A percentile compares a stretch with the other conserved stretches of the same genome.
These are phyloP conservation scores for Kazachstania kunashirensis DNA, from an alignment of 805 yeast species.

Conservation along the genomic window DNA sequence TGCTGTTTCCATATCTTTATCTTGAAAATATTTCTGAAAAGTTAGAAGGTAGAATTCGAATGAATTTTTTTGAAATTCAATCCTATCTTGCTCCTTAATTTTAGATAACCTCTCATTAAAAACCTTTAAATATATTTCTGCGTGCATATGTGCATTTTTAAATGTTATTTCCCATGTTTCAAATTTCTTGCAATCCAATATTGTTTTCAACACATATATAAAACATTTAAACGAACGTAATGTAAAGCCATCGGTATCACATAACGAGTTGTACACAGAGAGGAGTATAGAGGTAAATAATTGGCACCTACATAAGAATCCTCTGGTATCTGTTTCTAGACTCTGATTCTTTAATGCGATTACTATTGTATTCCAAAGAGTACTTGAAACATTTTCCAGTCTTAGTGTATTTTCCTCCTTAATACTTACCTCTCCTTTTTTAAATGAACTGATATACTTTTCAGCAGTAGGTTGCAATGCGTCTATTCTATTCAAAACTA, in stretches of 20 bases:
- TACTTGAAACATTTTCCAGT: slow-evolving; percentile 27
- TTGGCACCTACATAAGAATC: slow-evolving; percentile 16
- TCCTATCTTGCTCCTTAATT: neutral
- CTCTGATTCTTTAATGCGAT: slow-evolving; percentile 18
- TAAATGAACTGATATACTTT: slow-evolving; percentile 24
- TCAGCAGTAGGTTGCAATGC: slow-evolving; percentile 28
- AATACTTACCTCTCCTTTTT: slow-evolving; percentile 15
- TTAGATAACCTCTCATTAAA: slow-evolving; percentile 16
- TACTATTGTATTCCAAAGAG: slow-evolving; percentile 32
- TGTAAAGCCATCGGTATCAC: slow-evolving; percentile 14
- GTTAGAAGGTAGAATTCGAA: slow-evolving; percentile 27
- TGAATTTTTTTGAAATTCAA: slow-evolving; percentile 13
- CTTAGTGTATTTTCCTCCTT: slow-evolving; percentile 13
- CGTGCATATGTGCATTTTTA: slow-evolving; percentile 5
- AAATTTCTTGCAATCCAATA: slow-evolving; percentile 23
- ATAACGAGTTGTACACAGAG: slow-evolving; percentile 26
- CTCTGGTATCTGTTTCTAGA: slow-evolving; percentile 1
- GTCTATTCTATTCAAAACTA: slow-evolving; percentile 12
- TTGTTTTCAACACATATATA: slow-evolving; percentile 21
- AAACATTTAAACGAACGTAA: slow-evolving; percentile 29
- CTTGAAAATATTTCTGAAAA: slow-evolving; percentile 26
- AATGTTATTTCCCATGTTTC: neutral
- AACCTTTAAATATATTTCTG: slow-evolving; percentile 19
- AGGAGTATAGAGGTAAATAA: slow-evolving; percentile 28
- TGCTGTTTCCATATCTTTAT: slow-evolving; percentile 31